Conservation (phyloP, 768 basidiomycete species). For the Chiua virens region DNA sequence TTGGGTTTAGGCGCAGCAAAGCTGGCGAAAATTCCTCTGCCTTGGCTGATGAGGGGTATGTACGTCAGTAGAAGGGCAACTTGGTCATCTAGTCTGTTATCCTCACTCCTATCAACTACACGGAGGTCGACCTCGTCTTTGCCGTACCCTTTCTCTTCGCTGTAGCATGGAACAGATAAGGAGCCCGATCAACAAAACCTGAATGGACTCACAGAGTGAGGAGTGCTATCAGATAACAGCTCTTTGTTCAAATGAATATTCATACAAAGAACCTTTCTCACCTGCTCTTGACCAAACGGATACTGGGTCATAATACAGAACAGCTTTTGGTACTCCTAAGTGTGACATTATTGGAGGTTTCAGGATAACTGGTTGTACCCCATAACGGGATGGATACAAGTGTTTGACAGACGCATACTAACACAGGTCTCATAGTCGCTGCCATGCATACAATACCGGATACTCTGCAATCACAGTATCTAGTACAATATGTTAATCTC, state of each 20-base stretch:
- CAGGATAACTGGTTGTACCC: not conserved
- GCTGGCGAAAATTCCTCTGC: constrained; percentile 79
- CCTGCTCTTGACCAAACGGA: constrained; percentile 69
- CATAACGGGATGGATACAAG: no score
- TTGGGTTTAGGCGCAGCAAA: constrained; percentile 75
- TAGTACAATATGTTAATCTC: no score
- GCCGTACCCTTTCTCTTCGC: constrained; percentile 81
- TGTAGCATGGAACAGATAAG: constrained; percentile 17
- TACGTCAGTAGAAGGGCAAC: not conserved
- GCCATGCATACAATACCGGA: no score
- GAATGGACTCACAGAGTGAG: constrained; percentile 50
- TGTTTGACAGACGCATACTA: not conserved
- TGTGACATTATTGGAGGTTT: not conserved
- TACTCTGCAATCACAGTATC: no score
- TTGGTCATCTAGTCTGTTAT: not conserved
- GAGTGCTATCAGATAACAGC: constrained; percentile 38
- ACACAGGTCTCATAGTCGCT: not conserved
- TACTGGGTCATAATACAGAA: constrained; percentile 64
- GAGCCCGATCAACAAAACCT: not conserved
- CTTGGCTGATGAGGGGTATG: constrained; percentile 51
- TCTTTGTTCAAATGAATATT: not conserved
- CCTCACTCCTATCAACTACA: constrained; percentile 61
- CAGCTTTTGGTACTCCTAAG: constrained; percentile 63
- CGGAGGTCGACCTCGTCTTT: constrained; percentile 71
- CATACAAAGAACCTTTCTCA: constrained; percentile 34